Evolutionary conservation across 371 early-diverging fungal genomes (phyloP), one percentile per base, ranked within the genome.

Genomic region (Lichtheimia ornata): DNA sequence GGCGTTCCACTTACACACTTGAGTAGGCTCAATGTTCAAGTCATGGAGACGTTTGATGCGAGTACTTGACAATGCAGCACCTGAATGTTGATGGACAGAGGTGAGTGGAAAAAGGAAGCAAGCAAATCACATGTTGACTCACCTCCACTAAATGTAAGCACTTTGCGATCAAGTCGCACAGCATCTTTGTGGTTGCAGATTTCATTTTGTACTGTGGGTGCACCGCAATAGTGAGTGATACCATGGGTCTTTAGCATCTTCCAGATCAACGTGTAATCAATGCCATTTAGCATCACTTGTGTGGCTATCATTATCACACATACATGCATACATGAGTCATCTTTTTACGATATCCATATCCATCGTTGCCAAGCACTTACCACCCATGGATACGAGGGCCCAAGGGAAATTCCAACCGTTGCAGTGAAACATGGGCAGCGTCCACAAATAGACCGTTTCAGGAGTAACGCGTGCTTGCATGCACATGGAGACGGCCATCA

Each of bases 401-500:
- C 87, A 89, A 28, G 85, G 86, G 60, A 85, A 88, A 28, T 78
- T 73, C 90, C 90, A 89, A 65, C 76, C 86, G 60, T 82, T 85
- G 55, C 86, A 87, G 64, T 89, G 90, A 63, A 89, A 89, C 77
- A 88, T 79, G 2, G 90, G 90, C 2, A 86, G 72, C 2, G 82
- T 77, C 78, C 84, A 89, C 28, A 89, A 61, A 64, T 76, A 86
- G 4, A 80, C 79, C 14, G 82, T 77, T 24, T 84, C 71, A 9
- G 73, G 53, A 14, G 61, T 72, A 45, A 87, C 55, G 13, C 66
- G 61, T n/a, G 71, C 75, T 53, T 86, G 84, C 43, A 89, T 73
- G 2, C 66, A 69, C 53, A 83, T 76, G 3, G 76, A 71, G 2
- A 89, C 53, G 0, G 86, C 74, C 24, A 78, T 67, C 53, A 89